Base-by-base conservation (phyloP, 176 grass and related monocot genomes). In the Oropetium thomaeum region DNA sequence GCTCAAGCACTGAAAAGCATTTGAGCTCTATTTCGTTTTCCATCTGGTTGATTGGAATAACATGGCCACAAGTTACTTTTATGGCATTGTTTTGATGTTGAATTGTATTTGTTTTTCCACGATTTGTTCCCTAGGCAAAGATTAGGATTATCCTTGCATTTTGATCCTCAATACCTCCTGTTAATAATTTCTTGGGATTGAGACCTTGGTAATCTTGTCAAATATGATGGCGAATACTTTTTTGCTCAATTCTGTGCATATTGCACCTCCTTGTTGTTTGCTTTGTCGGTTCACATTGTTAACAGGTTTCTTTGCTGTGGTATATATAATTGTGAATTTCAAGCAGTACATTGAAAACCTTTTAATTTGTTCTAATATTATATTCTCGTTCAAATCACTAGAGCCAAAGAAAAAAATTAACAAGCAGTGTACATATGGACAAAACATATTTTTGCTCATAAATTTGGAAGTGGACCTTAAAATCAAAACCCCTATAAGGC, bases 1-100 rank as follows among this genome's bases (percentile, higher is more conserved):
- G 62, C 86, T 96, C 54, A 85, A 86, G 76, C 84, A 82, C 68
- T 96, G 78, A 96, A 42, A 67, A 27, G 32, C 42, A 9, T 14
- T 75, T 55, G 62, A 30, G 28, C 28, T 57, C 25, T 33, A 38
- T 54, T 73, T 61, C 25, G 13, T 69, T 33, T 33, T 63, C 65
- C 26, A 19, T 87, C 43, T 19, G 7, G 13, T 70, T 42, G 80
- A 75, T 83, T 74, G 62, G 75, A 88, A 88, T 88, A 88, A 86
- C 78, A 75, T 34, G 37, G 38, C 29, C 69, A 5, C 0, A 34
- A 44, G 52, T 62, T 49, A 57, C 74, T 53, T 38, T 45, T 63
- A 63, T 20, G 69, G 43, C 23, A 64, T 79, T 43, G 32, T 88
- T 87, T 82, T 70, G 62, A 74, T 79, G 27, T 83, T 69, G 3